phyloP scores from a whole-genome alignment of 169 alveolate species.

The Plasmodium malariae region DNA sequence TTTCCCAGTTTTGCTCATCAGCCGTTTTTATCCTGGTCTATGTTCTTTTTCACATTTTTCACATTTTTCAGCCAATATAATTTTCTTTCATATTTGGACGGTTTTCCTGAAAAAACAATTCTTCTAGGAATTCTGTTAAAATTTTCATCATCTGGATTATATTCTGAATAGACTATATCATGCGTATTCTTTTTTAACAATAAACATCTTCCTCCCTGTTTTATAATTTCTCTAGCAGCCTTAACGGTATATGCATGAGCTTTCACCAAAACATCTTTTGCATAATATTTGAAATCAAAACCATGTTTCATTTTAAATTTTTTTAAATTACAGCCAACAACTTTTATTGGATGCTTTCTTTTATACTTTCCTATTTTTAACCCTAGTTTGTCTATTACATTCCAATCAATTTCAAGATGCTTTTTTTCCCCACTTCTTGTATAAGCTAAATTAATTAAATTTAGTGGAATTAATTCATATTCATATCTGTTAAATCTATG shows the following conservation, averaged over 20 bases:
- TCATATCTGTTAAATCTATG: conserved; percentile 77
- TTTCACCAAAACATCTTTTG: conserved; percentile 74
- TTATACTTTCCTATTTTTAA: conserved; percentile 83
- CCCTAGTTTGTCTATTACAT: conserved; percentile 82
- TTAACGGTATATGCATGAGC: conserved; percentile 85
- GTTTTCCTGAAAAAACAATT: conserved; percentile 84
- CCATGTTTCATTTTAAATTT: conserved; percentile 82
- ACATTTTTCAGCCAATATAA: conserved; percentile 28
- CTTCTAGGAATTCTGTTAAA: conserved; percentile 80
- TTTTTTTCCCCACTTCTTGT: conserved; percentile 78
- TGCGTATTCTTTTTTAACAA: conserved; percentile 82
- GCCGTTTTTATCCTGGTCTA: too few species aligned
- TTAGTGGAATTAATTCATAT: conserved; percentile 83
- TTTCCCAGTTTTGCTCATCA: conserved; percentile 3
- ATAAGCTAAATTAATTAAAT: conserved; percentile 78
- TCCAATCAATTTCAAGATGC: conserved; percentile 84
- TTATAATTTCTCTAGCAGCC: conserved; percentile 85
- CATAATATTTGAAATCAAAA: conserved; percentile 55
- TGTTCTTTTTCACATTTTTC: too few species aligned
- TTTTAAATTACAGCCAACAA: conserved; percentile 78
- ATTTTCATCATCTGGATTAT: conserved; percentile 82
- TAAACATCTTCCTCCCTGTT: conserved; percentile 83
- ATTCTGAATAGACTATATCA: conserved; percentile 84
- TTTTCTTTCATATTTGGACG: conserved; percentile 81
- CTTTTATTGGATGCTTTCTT: conserved; percentile 84